A percentile compares a stretch with the other conserved stretches of the same genome.
These are phyloP conservation scores for Fusarium ambrosium DNA, from an alignment of 2,329 filamentous ascomycete species.

Conservation along the genomic window DNA sequence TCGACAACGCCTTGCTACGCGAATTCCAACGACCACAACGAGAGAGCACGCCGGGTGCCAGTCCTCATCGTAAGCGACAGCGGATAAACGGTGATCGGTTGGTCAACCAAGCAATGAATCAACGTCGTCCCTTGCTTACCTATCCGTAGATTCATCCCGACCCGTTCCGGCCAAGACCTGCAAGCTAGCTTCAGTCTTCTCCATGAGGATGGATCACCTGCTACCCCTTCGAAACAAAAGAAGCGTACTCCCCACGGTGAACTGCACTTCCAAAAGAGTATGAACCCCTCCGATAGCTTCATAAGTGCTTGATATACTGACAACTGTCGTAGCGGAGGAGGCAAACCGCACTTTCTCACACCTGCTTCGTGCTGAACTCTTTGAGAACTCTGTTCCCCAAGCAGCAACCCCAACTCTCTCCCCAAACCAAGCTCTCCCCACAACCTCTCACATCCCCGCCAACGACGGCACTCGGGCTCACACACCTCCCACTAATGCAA, in stretches of 20 bases:
- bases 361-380: slow-evolving; percentile 89
- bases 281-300: slow-evolving; percentile 46
- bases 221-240: slow-evolving; percentile 87
- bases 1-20: slow-evolving; percentile 65
- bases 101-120: slow-evolving; percentile 24
- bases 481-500: slow-evolving; percentile 80
- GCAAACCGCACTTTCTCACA: slow-evolving; percentile 94
- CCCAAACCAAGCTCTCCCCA: slow-evolving; percentile 67
- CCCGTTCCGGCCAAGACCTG: slow-evolving; percentile 91
- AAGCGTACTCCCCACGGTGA: slow-evolving; percentile 90
- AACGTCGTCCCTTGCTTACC: slow-evolving; percentile 39
- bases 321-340: slow-evolving; percentile 76
- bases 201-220: slow-evolving; percentile 92
- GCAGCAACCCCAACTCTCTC: slow-evolving; percentile 74
- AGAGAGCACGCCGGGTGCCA: slow-evolving; percentile 66
- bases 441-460: slow-evolving; percentile 65
- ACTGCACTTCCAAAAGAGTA: slow-evolving; percentile 94
- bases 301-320: slow-evolving; percentile 17
- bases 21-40: slow-evolving; percentile 65
- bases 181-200: slow-evolving; percentile 93
- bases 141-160: slow-evolving; percentile 86
- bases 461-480: slow-evolving; percentile 79
- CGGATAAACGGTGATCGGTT: slow-evolving; percentile 74
- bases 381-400: slow-evolving; percentile 91
- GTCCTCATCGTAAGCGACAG: slow-evolving; percentile 71